Evolutionary conservation across 2,329 filamentous ascomycete species (phyloP), one percentile per base, ranked within the genome.

Genomic region (Beauveria pseudobassiana): DNA sequence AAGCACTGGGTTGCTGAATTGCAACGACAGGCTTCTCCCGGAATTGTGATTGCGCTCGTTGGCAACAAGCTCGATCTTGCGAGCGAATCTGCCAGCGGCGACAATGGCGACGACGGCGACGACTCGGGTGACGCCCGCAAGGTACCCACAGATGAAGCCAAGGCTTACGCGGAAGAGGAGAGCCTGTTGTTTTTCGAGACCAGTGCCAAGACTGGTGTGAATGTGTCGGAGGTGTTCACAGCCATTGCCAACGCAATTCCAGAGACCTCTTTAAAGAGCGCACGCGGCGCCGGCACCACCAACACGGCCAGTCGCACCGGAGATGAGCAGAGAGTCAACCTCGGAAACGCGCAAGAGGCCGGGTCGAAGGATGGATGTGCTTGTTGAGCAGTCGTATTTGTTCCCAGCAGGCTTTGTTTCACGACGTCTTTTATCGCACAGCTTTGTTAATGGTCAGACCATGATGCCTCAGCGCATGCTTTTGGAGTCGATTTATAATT

Each of bases 1-100:
- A 96, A 96, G 79, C 93, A 98, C 82, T 99, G 93, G 93, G 93
- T 99, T 61, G 93, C 93, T 62, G 93, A 99, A 78, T 84, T 99
- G 62, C 93, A 98, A 79, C 87, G 93, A 71, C 95, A 99, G 78
- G 95, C 95, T 1, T 95, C 90, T 12, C 93, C 93, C 2, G 93
- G 93, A 28, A 98, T 99, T 69, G 93, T 98, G 63, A 98, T 99
- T 71, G 92, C 93, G 60, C 85, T 99, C 50, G 95, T 98, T 43
- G 93, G 93, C 71, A 99, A 99, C 84, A 96, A 96, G 81, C 82
- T 95, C 65, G 93, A 99, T 81, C 81, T 99, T 70, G 90, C 90
- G 56, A 87, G 81, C 69, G 87, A 87, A 66, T 76, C 73, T 64
- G 68, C 75, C 68, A 65, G 77, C 63, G 79, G 79, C 62, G 82